phyloP scores from a whole-genome alignment of 2,329 filamentous ascomycete genomes.

The Xylaria sp. region DNA sequence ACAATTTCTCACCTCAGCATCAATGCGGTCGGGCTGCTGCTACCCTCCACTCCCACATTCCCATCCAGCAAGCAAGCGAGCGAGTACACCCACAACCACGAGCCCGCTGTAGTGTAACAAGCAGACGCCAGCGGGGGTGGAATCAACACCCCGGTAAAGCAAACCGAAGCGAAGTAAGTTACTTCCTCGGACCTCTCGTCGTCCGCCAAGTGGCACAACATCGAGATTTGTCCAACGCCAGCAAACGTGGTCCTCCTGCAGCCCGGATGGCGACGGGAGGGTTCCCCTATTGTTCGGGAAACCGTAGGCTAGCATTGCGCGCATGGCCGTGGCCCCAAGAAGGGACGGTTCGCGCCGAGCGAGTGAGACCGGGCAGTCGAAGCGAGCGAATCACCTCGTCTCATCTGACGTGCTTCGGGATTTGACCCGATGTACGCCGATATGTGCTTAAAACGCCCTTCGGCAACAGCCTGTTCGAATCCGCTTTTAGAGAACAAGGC shows the following conservation, averaged over 20 bases:
- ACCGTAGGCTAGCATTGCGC: neutral
- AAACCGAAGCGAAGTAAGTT: neutral
- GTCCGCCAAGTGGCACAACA: conserved; percentile 14
- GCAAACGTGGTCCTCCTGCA: neutral
- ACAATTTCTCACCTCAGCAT: no score
- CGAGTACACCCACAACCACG: no score
- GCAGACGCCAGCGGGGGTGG: no score
- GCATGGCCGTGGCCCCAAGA: neutral
- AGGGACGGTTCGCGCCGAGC: neutral
- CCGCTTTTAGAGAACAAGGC: neutral
- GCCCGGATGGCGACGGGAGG: neutral
- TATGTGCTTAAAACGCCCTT: neutral
- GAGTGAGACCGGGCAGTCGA: neutral
- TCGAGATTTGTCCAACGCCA: neutral
- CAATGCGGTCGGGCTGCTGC: no score
- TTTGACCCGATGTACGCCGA: neutral
- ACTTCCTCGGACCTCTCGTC: neutral
- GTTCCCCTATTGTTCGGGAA: neutral
- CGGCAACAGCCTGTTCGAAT: neutral
- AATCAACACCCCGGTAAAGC: neutral
- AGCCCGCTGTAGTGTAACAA: no score
- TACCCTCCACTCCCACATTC: no score
- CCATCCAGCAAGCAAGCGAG: no score
- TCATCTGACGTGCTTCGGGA: neutral
- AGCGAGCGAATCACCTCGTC: conserved; percentile 2